These are phyloP conservation scores for Cystoderma amianthinum DNA, from an alignment of 768 basidiomycete genomes.

Conservation along the genomic window DNA sequence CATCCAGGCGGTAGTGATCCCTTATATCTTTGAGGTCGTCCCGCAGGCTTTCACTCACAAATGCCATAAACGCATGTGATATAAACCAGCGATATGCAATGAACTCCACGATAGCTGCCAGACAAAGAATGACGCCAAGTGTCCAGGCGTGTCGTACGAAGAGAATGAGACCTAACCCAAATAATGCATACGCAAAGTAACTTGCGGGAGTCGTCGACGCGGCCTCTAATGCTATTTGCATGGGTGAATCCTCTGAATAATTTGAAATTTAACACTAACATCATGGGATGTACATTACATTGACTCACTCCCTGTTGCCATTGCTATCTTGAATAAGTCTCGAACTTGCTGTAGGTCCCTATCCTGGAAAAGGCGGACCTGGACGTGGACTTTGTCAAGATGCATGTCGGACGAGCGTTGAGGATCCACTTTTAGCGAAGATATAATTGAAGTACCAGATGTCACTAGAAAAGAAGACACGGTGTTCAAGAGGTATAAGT, in stretches of 20 bases:
- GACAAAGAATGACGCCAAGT: slow-evolving; percentile 2
- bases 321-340: slow-evolving; percentile 2
- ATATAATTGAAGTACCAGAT: no score
- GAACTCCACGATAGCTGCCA: not conserved
- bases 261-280: not conserved
- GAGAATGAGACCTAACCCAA: slow-evolving; percentile 1
- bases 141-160: not conserved
- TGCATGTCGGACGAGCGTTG: no score
- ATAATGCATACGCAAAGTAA: slow-evolving; percentile 4
- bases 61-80: slow-evolving; percentile 5
- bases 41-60: slow-evolving; percentile 4
- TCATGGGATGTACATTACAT: not conserved
- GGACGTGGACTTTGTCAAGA: no score
- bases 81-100: slow-evolving; percentile 8
- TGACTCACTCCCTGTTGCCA: slow-evolving; percentile 2
- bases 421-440: no score
- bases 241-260: slow-evolving; percentile 9
- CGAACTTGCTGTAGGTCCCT: slow-evolving; percentile 5
- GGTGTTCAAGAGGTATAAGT: no score
- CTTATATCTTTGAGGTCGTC: slow-evolving; percentile 13
- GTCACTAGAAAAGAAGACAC: no score
- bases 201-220: slow-evolving; percentile 2
- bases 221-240: slow-evolving; percentile 1
- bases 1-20: slow-evolving; percentile 6
- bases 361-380: slow-evolving; percentile 4